Percentiles rank a stretch among this genome's conserved stretches.
These are phyloP conservation scores for Peronospora belbahrii DNA, from an alignment of 352 stramenopile genomes.

Conservation along the genomic window DNA sequence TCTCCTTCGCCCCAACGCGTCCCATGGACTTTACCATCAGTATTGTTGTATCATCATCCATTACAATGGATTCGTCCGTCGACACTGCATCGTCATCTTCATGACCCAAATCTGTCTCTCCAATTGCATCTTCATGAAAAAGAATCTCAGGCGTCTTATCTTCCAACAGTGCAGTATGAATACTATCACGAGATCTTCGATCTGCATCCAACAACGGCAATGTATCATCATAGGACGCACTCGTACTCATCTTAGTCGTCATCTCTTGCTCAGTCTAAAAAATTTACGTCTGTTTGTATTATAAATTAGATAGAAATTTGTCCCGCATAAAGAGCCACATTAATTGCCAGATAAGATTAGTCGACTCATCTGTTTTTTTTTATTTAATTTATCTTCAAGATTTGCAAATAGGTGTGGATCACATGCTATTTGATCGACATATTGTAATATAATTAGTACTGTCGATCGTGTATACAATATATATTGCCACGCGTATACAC, in stretches of 20 bases:
- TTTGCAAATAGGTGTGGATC: too few relatives aligned
- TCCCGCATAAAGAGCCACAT: too few relatives aligned
- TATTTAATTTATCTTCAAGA: too few relatives aligned
- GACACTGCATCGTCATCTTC: constrained; percentile 22
- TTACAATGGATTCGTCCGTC: constrained; percentile 10
- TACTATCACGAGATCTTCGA: constrained; percentile 1
- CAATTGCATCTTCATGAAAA: constrained; percentile 28
- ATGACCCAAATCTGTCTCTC: constrained; percentile 19
- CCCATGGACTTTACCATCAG: constrained; percentile 16
- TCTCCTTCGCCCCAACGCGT: constrained; percentile 14
- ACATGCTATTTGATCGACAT: too few relatives aligned
- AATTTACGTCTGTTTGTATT: neutral
- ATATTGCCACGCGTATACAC: too few relatives aligned
- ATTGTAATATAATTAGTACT: too few relatives aligned
- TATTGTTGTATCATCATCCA: constrained; percentile 15
- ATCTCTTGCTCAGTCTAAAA: neutral
- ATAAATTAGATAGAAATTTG: too few relatives aligned
- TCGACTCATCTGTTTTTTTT: too few relatives aligned
- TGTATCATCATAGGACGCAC: constrained; percentile 2
- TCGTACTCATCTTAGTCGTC: neutral
- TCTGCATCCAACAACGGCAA: constrained; percentile 14
- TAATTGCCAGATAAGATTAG: too few relatives aligned
- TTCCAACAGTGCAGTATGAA: constrained; percentile 19
- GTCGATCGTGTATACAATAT: too few relatives aligned
- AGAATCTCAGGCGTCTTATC: constrained; percentile 28